A percentile compares a stretch with the other conserved stretches of the same genome.
These are phyloP conservation scores for Hypoxylon sp. DNA, from an alignment of 2,329 filamentous ascomycete genomes.

Conservation along the genomic window DNA sequence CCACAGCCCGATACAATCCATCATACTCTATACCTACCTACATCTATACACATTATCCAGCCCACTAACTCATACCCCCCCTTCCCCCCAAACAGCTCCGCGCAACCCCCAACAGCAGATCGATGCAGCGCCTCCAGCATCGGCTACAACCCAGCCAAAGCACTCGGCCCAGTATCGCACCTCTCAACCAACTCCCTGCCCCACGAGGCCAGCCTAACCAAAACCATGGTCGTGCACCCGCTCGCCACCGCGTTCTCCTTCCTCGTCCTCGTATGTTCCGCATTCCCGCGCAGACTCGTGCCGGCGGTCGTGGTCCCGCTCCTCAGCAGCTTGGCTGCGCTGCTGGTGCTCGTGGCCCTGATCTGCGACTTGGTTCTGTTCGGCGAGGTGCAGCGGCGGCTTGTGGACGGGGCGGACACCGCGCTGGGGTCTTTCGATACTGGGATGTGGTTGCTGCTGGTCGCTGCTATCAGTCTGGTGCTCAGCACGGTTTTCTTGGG, in stretches of 20 bases:
- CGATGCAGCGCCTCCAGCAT: background rate
- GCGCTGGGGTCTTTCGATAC: conserved; percentile 7
- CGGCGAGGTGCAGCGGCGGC: background rate
- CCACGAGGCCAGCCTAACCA: background rate
- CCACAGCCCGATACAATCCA: background rate
- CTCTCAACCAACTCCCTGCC: background rate
- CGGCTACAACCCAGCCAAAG: background rate
- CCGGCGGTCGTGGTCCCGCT: background rate
- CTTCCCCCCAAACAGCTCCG: background rate
- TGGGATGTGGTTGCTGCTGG: conserved; percentile 3
- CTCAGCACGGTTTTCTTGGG: background rate
- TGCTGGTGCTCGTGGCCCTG: background rate
- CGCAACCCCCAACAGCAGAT: background rate
- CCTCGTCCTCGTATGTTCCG: background rate
- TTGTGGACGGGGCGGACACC: background rate
- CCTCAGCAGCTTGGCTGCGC: background rate
- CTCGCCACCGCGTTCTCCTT: conserved; percentile 4
- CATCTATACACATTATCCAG: background rate
- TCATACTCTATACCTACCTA: too few relatives aligned
- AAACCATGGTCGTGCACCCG: conserved; percentile 4
- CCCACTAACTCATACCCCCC: background rate
- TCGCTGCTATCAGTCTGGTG: background rate
- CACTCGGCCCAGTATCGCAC: background rate
- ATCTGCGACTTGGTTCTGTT: conserved; percentile 15
- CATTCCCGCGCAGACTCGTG: background rate